Percentiles rank a stretch among this genome's conserved stretches.
These are phyloP conservation scores for Candida oleophila DNA, from an alignment of 805 yeast genomes.

Conservation along the genomic window DNA sequence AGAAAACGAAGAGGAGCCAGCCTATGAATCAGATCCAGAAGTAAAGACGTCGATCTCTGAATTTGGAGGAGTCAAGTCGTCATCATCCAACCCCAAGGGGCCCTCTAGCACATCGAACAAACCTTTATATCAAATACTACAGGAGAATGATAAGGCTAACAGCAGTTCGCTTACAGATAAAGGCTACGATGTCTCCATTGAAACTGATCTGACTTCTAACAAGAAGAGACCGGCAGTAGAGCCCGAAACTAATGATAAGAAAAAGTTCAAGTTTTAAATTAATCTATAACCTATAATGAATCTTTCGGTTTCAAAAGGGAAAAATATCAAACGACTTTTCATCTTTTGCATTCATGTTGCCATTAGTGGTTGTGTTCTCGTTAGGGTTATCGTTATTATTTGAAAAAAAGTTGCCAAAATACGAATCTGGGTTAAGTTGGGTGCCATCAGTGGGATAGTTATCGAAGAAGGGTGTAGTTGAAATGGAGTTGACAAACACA, in stretches of 20 bases:
- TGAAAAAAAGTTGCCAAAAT: conserved; percentile 4
- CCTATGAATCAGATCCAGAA: conserved; percentile 4
- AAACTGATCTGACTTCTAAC: neutral
- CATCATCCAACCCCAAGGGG: conserved; percentile 4
- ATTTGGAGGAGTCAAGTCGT: conserved; percentile 4
- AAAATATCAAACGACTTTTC: neutral
- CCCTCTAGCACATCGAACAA: conserved; percentile 4
- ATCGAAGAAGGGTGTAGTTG: neutral
- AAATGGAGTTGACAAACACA: neutral
- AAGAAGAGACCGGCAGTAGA: neutral
- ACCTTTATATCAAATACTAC: conserved; percentile 3
- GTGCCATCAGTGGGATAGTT: neutral
- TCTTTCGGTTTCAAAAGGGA: neutral
- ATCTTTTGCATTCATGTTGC: neutral
- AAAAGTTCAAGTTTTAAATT: conserved; percentile 1
- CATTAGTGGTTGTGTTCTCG: neutral
- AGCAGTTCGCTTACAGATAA: neutral
- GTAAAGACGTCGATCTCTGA: conserved; percentile 3
- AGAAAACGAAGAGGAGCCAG: conserved; percentile 12
- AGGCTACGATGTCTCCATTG: neutral
- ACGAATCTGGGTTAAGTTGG: conserved; percentile 2
- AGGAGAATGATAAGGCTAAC: conserved; percentile 1
- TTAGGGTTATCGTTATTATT: neutral
- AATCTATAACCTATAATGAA: neutral
- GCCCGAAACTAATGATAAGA: neutral